Base-by-base conservation (phyloP, 257 asterid genomes). In the Lycium barbarum region DNA sequence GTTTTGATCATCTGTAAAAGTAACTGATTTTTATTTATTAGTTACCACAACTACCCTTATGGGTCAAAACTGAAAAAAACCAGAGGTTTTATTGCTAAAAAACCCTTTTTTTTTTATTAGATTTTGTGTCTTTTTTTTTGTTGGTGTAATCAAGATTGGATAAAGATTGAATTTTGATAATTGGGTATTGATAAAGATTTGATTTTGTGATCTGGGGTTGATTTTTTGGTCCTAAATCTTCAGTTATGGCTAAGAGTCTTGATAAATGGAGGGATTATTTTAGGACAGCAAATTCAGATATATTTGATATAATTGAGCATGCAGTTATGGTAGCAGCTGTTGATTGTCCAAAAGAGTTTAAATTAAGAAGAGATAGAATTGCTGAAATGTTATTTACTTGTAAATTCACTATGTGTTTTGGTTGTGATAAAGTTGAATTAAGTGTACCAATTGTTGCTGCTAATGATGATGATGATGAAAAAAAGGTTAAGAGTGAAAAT, bases 191-290 rank as follows among this genome's bases (percentile, higher is more conserved):
- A 79, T 4, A 49, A 51, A 82, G 68, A 85, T 65, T 83, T 88
- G 84, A 88, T 86, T 90, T 88, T 85, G 49, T 57, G 53, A 86
- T 85, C 87, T 70, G 81, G 72, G 86, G 51, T 76, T 84, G 65
- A 83, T 53, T 83, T 61, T 76, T 83, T 70, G 33, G 33, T 26
- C 33, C 79, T 59, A 82, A 71, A 58, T 80, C 14, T 63, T 85
- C 81, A 89, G 87, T 92, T 86, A 95, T 96, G 98, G 93, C 88
- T 63, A 88, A 76, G 83, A 81, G 89, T 88, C 91, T 96, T 11
- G 97, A 90, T 49, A 91, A 89, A 85, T 96, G 99, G 99, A 95
- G 98, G 91, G 97, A 89, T 51, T 95, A 88, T 91, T 95, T 96
- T 86, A 70, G 93, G 82, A 87, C 90, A 22, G 94, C 98, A n/a